Base-by-base conservation (phyloP, 2,329 filamentous ascomycete species). In the Colletotrichum sp. region DNA sequence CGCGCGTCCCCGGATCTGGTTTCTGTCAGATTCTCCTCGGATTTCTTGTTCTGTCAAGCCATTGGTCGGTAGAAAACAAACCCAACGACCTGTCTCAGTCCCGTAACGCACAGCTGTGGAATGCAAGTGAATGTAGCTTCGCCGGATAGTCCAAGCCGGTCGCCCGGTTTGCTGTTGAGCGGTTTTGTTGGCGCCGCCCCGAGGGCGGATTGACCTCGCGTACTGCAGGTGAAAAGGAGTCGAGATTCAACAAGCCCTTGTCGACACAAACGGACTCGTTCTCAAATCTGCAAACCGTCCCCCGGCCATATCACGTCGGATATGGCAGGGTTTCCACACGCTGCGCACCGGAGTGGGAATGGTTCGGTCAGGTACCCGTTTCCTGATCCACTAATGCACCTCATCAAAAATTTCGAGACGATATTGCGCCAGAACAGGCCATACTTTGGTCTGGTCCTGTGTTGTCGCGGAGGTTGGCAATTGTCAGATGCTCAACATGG, bases 371-470 rank as follows among this genome's bases (percentile, higher is more conserved):
- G 62, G 70, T 76, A 76, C 58, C 74, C 58, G 74, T 76, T 65
- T 61, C 22, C 74, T 73, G 74, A 76, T 76, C 74, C 74, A 76
- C 74, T 76, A 76, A 76, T 76, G 74, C 70, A 76, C 70, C 65
- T 76, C 58, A 61, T 76, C 70, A 73, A 60, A 75, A 73, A 69
- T 69, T 76, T 76, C 74, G 58, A 68, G 70, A 55, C 58, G 58
- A 30, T 65, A 65, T 69, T 74, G 56, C 74, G 74, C 65, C 70
- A 69, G 74, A 73, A 52, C 70, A 74, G 70, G 64, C 70, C 70
- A 76, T 65, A 30, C 27, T 52, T 43, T 55, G 56, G 64, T 55
- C 43, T 68, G 39, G 58, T 74, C 64, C 52, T 60, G 22, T 34
- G 68, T 43, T 12, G 25, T 66, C 43, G 30, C 60, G 58, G 52